Conservation (phyloP, 2,329 filamentous ascomycete genomes). For the Xenoacremonium recifei region DNA sequence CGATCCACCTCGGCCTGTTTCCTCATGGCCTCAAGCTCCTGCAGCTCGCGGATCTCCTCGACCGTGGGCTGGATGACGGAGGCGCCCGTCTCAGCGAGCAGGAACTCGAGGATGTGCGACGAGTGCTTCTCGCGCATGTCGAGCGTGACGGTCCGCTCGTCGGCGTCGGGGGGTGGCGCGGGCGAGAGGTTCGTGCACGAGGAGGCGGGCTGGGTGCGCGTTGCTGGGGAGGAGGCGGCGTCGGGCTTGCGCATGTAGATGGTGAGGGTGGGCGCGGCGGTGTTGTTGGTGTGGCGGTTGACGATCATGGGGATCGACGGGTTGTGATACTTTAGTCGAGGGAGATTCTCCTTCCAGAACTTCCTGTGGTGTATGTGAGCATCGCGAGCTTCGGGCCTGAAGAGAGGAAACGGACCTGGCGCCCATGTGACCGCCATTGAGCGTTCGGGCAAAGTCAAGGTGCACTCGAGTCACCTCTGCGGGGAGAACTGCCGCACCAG, state of each 20-base stretch:
- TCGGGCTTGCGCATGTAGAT: slow-evolving; percentile 57
- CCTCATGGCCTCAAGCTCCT: slow-evolving; percentile 53
- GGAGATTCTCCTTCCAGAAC: slow-evolving; percentile 84
- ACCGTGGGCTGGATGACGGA: slow-evolving; percentile 52
- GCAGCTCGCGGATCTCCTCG: slow-evolving; percentile 59
- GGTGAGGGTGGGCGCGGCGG: slow-evolving; percentile 58
- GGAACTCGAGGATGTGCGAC: slow-evolving; percentile 59
- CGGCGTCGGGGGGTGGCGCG: slow-evolving; percentile 46
- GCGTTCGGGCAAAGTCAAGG: slow-evolving; percentile 64
- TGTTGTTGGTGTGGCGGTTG: slow-evolving; percentile 61
- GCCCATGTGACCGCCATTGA: slow-evolving; percentile 68
- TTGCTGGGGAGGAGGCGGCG: slow-evolving; percentile 22
- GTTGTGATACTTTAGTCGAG: slow-evolving; percentile 92
- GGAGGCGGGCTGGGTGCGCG: slow-evolving; percentile 42
- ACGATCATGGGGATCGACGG: slow-evolving; percentile 81
- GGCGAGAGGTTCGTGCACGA: slow-evolving; percentile 47
- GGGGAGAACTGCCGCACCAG: slow-evolving; percentile 80
- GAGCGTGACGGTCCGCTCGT: slow-evolving; percentile 52
- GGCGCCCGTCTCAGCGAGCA: slow-evolving; percentile 64
- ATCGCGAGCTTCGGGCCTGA: neutral
- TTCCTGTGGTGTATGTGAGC: slow-evolving; percentile 55
- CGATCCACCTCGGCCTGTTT: slow-evolving; percentile 54
- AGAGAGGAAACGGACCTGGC: slow-evolving; percentile 56
- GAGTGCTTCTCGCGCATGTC: slow-evolving; percentile 64
- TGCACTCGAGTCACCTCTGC: slow-evolving; percentile 73